Evolutionary conservation across 176 grass and related monocot species (phyloP).

Genomic region (Musa beccarii): DNA sequence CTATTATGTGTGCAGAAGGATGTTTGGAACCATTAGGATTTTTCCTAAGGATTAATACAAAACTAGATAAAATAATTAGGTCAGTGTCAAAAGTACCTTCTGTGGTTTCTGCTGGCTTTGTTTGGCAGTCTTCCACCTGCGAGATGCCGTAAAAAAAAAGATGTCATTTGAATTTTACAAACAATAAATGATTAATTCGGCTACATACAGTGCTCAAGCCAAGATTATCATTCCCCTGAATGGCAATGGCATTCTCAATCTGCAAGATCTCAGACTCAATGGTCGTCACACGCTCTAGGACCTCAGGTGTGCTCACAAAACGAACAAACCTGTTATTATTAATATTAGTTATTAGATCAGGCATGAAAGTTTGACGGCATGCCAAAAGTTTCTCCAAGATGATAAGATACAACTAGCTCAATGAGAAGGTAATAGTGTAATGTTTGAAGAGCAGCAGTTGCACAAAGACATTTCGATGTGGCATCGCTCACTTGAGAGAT

Average conservation of each 20-base stretch:
- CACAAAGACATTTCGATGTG: background rate
- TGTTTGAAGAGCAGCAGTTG: slow-evolving; percentile 10
- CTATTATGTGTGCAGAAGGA: no score
- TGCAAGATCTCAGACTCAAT: slow-evolving; percentile 90
- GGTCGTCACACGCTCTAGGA: slow-evolving; percentile 86
- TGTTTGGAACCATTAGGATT: background rate
- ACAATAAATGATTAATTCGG: slow-evolving; percentile 13
- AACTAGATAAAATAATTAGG: background rate
- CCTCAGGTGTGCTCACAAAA: slow-evolving; percentile 91
- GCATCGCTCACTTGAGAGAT: slow-evolving; percentile 8
- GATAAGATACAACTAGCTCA: background rate
- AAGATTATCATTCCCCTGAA: slow-evolving; percentile 74
- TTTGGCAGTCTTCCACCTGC: slow-evolving; percentile 60
- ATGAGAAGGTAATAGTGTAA: background rate
- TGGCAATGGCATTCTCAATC: slow-evolving; percentile 68
- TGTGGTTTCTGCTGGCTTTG: slow-evolving; percentile 44
- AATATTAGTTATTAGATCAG: background rate
- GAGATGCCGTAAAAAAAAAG: slow-evolving; percentile 29
- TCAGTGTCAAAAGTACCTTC: slow-evolving; percentile 29
- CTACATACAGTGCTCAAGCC: slow-evolving; percentile 49
- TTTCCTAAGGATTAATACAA: background rate
- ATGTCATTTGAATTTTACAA: slow-evolving; percentile 26
- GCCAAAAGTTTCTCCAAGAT: background rate
- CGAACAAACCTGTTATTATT: slow-evolving; percentile 65
- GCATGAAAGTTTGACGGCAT: background rate